A percentile compares a stretch with the other conserved stretches of the same genome.
phyloP scores from a whole-genome alignment of 2,329 filamentous ascomycete genomes.

The Paramyrothecium sp. region DNA sequence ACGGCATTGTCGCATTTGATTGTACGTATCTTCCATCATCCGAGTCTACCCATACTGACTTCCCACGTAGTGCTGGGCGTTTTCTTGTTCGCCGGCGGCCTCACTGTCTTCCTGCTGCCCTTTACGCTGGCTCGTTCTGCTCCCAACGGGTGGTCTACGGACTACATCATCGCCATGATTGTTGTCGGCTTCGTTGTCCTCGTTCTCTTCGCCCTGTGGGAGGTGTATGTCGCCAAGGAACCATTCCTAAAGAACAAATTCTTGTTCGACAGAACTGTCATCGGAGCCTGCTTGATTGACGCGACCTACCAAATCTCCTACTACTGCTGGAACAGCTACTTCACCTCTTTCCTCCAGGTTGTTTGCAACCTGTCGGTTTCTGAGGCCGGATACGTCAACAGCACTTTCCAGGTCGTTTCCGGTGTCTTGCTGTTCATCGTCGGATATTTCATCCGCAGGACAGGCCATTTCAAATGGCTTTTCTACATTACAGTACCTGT shows the following conservation, averaged over 20 bases:
- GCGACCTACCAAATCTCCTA: constrained; percentile 40
- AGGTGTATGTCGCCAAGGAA: constrained; percentile 50
- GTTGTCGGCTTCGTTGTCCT: constrained; percentile 57
- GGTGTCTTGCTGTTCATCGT: constrained; percentile 45
- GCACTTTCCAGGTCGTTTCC: constrained; percentile 47
- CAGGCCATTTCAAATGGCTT: constrained; percentile 52
- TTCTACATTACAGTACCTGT: constrained; percentile 48
- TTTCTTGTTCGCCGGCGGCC: constrained; percentile 47
- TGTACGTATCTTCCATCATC: constrained; percentile 6
- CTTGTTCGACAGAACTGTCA: constrained; percentile 46
- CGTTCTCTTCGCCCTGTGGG: constrained; percentile 49
- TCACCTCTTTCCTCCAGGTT: constrained; percentile 50
- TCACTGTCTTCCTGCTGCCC: constrained; percentile 58
- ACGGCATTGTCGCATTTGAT: constrained; percentile 18
- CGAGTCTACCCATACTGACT: background rate
- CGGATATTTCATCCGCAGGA: constrained; percentile 43
- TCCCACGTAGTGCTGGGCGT: constrained; percentile 33
- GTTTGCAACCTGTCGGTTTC: constrained; percentile 45
- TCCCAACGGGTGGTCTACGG: constrained; percentile 44
- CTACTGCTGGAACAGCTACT: constrained; percentile 46
- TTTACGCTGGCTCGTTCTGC: constrained; percentile 48
- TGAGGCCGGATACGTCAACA: constrained; percentile 45
- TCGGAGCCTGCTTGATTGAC: constrained; percentile 43
- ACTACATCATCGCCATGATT: constrained; percentile 52
- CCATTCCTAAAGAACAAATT: constrained; percentile 54